Evolutionary conservation across 1,284 basidiomycete genomes (phyloP), one percentile per base, ranked within the genome.

Genomic region (Cryptococcus depauperatus): DNA sequence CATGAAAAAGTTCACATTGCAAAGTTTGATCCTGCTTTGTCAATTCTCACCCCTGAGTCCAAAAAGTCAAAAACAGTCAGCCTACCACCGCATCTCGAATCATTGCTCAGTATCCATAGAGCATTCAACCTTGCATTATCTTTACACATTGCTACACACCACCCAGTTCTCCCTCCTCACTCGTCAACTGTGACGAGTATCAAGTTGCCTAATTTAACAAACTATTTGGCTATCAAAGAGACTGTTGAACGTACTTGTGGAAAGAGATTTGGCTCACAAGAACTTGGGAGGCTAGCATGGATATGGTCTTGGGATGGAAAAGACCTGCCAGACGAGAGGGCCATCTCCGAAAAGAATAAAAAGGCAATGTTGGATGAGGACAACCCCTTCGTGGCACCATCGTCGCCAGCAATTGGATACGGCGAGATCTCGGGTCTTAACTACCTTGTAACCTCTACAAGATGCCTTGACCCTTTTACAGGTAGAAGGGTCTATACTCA

Each of bases 301-400:
- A 37, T 72, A 3, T 73, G 68, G 66, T 51, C 55, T 21, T 73
- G 71, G 71, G 62, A 70, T 41, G 68, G 68, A 1, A 43, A 55
- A 28, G 27, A 37, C 1, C 44, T 66, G 8, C 54, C 59, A 2
- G 48, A 47, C 19, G 58, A 62, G 18, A 55, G 54, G 41, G 28
- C 48, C 1, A 39, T 48, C 2, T 52, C 55, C 3, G 49, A 39
- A 8, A 52, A 35, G 32, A 51, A 52, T n/a, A 52, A 49, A 19
- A 32, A 46, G 22, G 50, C 43, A 9, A 55, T 44, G 51, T 48
- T 41, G 47, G 51, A 50, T 21, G 52, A 50, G 22, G 62, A 62
- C 21, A 63, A 65, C 38, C 62, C 60, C 18, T 62, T 64, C 47
- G 27, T 62, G 11, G 61, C 48, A 0, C 37, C 44, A 19, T 57